phyloP scores from a whole-genome alignment of 495 filamentous ascomycete species.

The Tuber microsphaerosporum region DNA sequence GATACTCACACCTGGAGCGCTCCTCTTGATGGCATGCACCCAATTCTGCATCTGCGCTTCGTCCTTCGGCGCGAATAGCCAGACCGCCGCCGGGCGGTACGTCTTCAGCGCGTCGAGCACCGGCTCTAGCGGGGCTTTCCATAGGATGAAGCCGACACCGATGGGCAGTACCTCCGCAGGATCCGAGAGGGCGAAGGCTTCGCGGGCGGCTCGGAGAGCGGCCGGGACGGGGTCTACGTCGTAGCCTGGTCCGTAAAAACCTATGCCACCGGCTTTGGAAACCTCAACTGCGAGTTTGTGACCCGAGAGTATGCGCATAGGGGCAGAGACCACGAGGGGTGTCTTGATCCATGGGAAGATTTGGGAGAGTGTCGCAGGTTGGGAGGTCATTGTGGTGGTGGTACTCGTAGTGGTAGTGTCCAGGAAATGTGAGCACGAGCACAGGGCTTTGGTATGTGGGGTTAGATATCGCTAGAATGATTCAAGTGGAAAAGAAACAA shows the following conservation, averaged over 20 bases:
- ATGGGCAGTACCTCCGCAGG: constrained; percentile 47
- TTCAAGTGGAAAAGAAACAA: neutral
- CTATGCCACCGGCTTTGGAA: constrained; percentile 56
- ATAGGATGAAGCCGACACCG: constrained; percentile 58
- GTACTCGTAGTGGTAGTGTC: neutral
- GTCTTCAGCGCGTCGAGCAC: constrained; percentile 46
- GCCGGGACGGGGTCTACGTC: constrained; percentile 38
- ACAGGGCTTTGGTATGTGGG: neutral
- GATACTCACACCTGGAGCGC: constrained; percentile 48
- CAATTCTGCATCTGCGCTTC: constrained; percentile 51
- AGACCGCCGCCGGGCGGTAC: constrained; percentile 57
- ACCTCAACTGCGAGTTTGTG: constrained; percentile 51
- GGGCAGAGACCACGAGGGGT: constrained; percentile 61
- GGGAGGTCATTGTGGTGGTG: constrained; percentile 17
- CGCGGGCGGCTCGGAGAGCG: constrained; percentile 35
- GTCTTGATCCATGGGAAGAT: constrained; percentile 58
- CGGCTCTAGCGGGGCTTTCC: constrained; percentile 48
- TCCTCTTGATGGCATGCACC: constrained; percentile 45
- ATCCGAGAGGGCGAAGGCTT: constrained; percentile 14
- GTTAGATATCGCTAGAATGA: neutral
- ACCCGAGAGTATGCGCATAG: constrained; percentile 65
- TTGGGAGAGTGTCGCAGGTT: constrained; percentile 16
- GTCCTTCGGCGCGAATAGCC: constrained; percentile 60
- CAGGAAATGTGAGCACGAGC: neutral
- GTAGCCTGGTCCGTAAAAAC: constrained; percentile 45